Conservation (phyloP, 768 basidiomycete species). For the Gloeostereum incarnatum region DNA sequence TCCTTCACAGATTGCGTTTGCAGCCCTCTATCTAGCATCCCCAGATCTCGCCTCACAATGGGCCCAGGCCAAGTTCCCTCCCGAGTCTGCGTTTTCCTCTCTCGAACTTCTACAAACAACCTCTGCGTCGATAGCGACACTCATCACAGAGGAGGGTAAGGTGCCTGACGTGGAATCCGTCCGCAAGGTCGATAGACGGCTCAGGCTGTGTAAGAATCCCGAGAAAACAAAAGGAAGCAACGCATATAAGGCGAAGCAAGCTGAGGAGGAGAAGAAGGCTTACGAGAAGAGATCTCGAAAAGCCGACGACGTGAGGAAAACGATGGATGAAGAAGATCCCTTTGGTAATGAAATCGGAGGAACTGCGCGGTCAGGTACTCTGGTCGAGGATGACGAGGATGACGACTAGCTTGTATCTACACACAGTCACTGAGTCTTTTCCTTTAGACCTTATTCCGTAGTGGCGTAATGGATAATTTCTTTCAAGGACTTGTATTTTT, state of each 20-base stretch:
- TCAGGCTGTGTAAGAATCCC: constrained; percentile 89
- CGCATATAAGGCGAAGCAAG: constrained; percentile 64
- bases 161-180: constrained; percentile 77
- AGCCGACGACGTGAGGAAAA: constrained; percentile 35
- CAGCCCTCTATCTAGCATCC: constrained; percentile 59
- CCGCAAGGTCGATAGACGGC: constrained; percentile 79
- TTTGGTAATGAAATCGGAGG: constrained; percentile 51
- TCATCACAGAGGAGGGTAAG: constrained; percentile 46
- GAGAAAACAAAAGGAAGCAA: constrained; percentile 91
- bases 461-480: no score
- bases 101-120: constrained; percentile 25
- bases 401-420: constrained; percentile 26
- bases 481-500: background rate
- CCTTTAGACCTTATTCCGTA: no score
- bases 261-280: constrained; percentile 61
- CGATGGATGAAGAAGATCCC: constrained; percentile 50
- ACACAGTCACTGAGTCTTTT: no score
- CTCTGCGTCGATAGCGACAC: constrained; percentile 40
- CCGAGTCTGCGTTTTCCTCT: constrained; percentile 11
- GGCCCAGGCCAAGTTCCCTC: constrained; percentile 23
- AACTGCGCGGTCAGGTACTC: constrained; percentile 23
- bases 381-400: constrained; percentile 57
- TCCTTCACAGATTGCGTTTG: constrained; percentile 90
- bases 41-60: constrained; percentile 55
- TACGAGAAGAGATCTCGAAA: constrained; percentile 63